A percentile compares a stretch with the other conserved stretches of the same genome.
phyloP scores from a whole-genome alignment of 768 basidiomycete species.

The Hypsizygus marmoreus region DNA sequence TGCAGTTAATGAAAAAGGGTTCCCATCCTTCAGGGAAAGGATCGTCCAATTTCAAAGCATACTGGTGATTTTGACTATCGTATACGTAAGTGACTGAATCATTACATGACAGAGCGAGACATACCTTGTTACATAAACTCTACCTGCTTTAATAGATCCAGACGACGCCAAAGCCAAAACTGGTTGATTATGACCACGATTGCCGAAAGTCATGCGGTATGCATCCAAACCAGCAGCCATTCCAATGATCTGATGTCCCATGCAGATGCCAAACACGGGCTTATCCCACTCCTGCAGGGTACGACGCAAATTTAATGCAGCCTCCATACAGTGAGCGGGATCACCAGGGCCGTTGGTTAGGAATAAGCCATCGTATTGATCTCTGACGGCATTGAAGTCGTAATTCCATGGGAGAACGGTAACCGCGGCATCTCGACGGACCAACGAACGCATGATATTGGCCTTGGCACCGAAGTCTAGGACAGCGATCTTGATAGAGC shows the following conservation, averaged over 20 bases:
- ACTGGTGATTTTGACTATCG: slow-evolving; percentile 98
- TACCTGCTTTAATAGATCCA: slow-evolving; percentile 91
- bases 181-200: slow-evolving; percentile 98
- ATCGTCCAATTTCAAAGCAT: slow-evolving; percentile 91
- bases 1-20: slow-evolving; percentile 99
- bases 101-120: slow-evolving; percentile 15
- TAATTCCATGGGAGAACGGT: slow-evolving; percentile 98
- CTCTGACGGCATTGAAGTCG: slow-evolving; percentile 90
- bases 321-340: slow-evolving; percentile 85
- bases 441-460: slow-evolving; percentile 92
- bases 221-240: slow-evolving; percentile 97
- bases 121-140: slow-evolving; percentile 95
- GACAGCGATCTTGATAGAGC: slow-evolving; percentile 90
- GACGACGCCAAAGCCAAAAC: slow-evolving; percentile 93
- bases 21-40: slow-evolving; percentile 98
- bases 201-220: slow-evolving; percentile 99
- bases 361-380: slow-evolving; percentile 93
- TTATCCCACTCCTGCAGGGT: slow-evolving; percentile 89
- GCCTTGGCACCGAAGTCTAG: slow-evolving; percentile 98
- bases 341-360: slow-evolving; percentile 97
- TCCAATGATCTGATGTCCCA: slow-evolving; percentile 98
- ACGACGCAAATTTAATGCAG: slow-evolving; percentile 74
- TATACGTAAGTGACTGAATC: slow-evolving; percentile 2
- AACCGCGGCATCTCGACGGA: slow-evolving; percentile 87
- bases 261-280: slow-evolving; percentile 97